Conservation (phyloP, 768 basidiomycete genomes). For the Termitomyces sp. region DNA sequence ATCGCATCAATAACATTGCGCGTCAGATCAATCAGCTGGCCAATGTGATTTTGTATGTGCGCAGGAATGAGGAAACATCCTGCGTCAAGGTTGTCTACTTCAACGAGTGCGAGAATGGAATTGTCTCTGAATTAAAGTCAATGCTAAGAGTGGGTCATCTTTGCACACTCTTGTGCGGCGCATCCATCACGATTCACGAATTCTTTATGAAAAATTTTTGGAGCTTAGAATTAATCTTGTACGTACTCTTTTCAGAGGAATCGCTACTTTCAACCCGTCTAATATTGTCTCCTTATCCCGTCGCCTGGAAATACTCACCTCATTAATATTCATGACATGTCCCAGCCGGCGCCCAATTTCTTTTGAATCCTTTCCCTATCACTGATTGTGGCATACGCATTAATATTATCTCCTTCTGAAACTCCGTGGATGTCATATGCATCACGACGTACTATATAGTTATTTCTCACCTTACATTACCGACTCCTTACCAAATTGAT, state of each 20-base stretch:
- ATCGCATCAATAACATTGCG: background rate
- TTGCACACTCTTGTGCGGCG: background rate
- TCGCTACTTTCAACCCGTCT: too few relatives aligned
- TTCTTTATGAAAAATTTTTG: too few relatives aligned
- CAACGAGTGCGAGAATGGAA: slow-evolving; percentile 42
- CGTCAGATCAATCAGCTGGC: slow-evolving; percentile 61
- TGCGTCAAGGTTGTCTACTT: slow-evolving; percentile 69
- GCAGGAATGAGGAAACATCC: slow-evolving; percentile 65
- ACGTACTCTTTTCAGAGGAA: background rate
- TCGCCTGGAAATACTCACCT: background rate
- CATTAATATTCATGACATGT: too few relatives aligned
- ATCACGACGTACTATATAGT: background rate
- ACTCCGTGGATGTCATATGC: background rate
- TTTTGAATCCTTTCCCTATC: background rate
- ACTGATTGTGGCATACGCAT: background rate
- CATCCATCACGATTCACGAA: background rate
- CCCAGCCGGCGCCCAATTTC: too few relatives aligned
- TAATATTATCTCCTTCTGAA: background rate
- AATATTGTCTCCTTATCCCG: background rate
- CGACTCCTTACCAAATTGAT: too few relatives aligned
- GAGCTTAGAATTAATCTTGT: background rate
- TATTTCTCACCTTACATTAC: background rate
- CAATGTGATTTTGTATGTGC: slow-evolving; percentile 61
- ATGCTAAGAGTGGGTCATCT: background rate
- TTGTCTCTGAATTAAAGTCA: slow-evolving; percentile 49